Evolutionary conservation across 2,329 filamentous ascomycete species (phyloP), one percentile per base, ranked within the genome.

Genomic region (Fusarium sororula): DNA sequence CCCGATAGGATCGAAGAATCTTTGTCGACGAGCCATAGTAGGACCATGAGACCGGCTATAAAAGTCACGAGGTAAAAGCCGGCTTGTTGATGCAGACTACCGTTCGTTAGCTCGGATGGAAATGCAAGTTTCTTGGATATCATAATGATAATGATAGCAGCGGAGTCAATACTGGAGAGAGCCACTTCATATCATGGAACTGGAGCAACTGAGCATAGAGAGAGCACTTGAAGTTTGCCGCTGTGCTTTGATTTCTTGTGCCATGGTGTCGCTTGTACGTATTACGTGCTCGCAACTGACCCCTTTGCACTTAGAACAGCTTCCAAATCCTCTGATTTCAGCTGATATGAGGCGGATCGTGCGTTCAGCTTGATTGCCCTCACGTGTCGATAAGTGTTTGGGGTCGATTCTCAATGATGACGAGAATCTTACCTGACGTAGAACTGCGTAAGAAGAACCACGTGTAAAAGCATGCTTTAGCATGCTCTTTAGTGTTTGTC

Each of bases 191-290:
- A 50, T 44, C 63, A 26, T 47, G 58, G 45, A 56, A 14, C 68
- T 66, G 66, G 67, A 68, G 56, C 51, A 68, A 63, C 56, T 38
- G 67, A 35, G 50, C 55, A 58, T 64, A 68, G 70, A 75, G 72
- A 57, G 44, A 59, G 30, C 44, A 56, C 39, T 53, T 58, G 42
- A 54, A 28, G 54, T 41, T 55, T 44, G 54, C 30, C 48, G 37
- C n/a, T 45, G 41, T 26, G 30, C 37, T 50, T 35, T 35, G 17
- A 20, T 24, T 51, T 37, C n/a, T 59, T 51, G 35, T 59, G 39
- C n/a, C 35, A 42, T 65, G 26, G 35, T 47, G 58, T 41, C 47
- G 35, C 44, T 45, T 45, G 38, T 39, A 35, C 38, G 48, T 38
- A 32, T 55, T 37, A 17, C 12, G n/a, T 37, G n/a, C 24, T 68